A percentile compares a stretch with the other conserved stretches of the same genome.
Evolutionary conservation across 257 asterid genomes (phyloP).

Genomic region (Parsonsia alboflavescens): DNA sequence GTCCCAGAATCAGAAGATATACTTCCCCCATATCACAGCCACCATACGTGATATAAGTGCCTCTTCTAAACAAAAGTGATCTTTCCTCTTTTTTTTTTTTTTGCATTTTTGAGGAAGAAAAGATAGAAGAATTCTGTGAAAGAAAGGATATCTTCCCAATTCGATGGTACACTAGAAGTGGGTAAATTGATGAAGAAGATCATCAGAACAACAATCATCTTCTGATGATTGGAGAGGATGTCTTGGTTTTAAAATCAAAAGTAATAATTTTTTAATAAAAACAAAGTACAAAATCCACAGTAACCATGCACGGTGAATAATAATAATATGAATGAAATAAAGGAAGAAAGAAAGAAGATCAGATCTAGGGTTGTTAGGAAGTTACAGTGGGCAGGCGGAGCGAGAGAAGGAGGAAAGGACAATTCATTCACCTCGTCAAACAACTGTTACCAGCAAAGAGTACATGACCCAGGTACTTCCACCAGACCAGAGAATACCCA

Average conservation of each 20-base stretch:
- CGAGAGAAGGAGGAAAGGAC: not conserved
- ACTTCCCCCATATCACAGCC: constrained; percentile 4
- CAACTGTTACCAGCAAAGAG: constrained; percentile 5
- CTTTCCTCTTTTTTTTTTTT: not conserved
- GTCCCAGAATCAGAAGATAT: constrained; percentile 6
- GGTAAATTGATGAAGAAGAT: not conserved
- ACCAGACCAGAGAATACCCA: not conserved
- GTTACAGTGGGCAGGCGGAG: constrained; percentile 8
- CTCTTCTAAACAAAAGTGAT: not conserved
- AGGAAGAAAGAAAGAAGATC: not conserved
- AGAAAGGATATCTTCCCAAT: not conserved
- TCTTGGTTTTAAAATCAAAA: too few species aligned
- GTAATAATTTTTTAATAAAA: not conserved
- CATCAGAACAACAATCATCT: constrained; percentile 9
- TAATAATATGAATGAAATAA: not conserved
- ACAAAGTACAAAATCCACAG: not conserved
- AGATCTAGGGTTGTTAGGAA: constrained; percentile 19
- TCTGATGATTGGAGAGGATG: constrained; percentile 12
- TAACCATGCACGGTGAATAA: constrained; percentile 13
- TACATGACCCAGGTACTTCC: constrained; percentile 10
- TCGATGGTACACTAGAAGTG: not conserved
- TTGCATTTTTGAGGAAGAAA: constrained; percentile 3
- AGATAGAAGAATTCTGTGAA: not conserved
- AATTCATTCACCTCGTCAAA: constrained; percentile 5
- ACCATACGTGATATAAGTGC: not conserved